Evolutionary conservation across 2,329 filamentous ascomycete genomes (phyloP), one percentile per base, ranked within the genome.

Genomic region (Karstenula rhodostoma): DNA sequence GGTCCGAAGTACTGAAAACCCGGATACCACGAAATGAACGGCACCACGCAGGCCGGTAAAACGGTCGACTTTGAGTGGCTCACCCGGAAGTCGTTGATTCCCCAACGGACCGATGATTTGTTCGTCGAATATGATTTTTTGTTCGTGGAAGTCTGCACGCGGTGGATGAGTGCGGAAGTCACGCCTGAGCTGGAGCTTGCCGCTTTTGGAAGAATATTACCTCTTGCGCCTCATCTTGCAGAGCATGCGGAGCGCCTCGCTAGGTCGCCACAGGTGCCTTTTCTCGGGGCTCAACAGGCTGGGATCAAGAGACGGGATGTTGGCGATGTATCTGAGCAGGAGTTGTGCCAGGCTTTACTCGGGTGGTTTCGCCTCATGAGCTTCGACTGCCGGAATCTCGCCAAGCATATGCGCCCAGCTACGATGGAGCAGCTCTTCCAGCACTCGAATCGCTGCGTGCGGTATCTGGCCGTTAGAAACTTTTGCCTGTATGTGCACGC

Each of bases 381-480:
- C 71, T 91, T 91, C 72, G 89, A 97, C 73, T 84, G 86, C 66
- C 82, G 85, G 46, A 85, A 84, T 4, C 97, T 94, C 72, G 85
- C 86, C 10, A 81, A 80, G 60, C 82, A 88, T 68, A 84, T 93
- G 35, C 86, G 87, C 37, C 88, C 90, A 0, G 84, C 87, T 49
- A 85, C 86, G 64, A 83, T 97, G 46, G 89, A 93, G 78, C 78
- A 79, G 32, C 81, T 96, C 13, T 90, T 97, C 67, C 80, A 82
- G 47, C 84, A 87, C 69, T 56, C 76, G 49, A 83, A 85, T 66
- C 81, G 79, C 60, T 80, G 86, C 17, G 86, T 96, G 53, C 87
- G 91, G 78, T 97, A 94, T 77, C 83, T 98, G 62, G 90, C 93
- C 15, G 85, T 96, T 58, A 87, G 93, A 64, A 87, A 94, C 60